Conservation (phyloP, 2,329 filamentous ascomycete genomes). For the Penicillium digitatum region DNA sequence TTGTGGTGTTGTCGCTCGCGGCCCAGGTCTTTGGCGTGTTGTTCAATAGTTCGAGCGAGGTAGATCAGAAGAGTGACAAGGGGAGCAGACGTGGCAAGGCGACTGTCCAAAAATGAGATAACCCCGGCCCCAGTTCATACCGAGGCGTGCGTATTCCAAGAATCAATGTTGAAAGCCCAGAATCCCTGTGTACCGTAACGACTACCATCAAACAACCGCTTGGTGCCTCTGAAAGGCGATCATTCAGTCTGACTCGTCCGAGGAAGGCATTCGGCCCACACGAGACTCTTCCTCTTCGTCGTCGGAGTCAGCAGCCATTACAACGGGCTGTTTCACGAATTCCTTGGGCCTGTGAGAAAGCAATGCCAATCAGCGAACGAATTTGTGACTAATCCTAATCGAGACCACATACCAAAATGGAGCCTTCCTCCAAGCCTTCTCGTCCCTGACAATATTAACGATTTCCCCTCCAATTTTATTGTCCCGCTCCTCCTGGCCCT, state of each 20-base stretch:
- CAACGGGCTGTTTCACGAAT: conserved; percentile 61
- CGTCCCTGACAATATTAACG: conserved; percentile 84
- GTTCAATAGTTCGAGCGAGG: conserved; percentile 36
- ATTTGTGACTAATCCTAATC: neutral
- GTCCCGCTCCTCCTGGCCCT: conserved; percentile 60
- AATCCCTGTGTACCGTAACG: neutral
- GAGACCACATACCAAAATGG: conserved; percentile 66
- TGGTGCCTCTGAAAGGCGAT: conserved; percentile 15
- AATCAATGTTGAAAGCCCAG: neutral
- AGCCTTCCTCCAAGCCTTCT: conserved; percentile 87
- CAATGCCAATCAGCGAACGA: conserved; percentile 13
- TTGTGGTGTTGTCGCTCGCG: conserved; percentile 68
- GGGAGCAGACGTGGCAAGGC: conserved; percentile 16
- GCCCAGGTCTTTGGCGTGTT: conserved; percentile 62
- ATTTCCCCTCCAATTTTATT: conserved; percentile 86
- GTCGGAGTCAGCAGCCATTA: conserved; percentile 65
- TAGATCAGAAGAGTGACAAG: conserved; percentile 19
- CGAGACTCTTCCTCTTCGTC: conserved; percentile 74
- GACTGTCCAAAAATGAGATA: conserved; percentile 22
- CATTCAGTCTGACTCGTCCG: conserved; percentile 64
- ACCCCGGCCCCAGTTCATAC: neutral
- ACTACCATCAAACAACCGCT: neutral
- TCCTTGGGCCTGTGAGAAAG: conserved; percentile 65
- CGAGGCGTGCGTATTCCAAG: neutral
- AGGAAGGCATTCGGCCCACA: conserved; percentile 79